phyloP scores from a whole-genome alignment of 1,139 yeast genomes.

The Taphrina communis region DNA sequence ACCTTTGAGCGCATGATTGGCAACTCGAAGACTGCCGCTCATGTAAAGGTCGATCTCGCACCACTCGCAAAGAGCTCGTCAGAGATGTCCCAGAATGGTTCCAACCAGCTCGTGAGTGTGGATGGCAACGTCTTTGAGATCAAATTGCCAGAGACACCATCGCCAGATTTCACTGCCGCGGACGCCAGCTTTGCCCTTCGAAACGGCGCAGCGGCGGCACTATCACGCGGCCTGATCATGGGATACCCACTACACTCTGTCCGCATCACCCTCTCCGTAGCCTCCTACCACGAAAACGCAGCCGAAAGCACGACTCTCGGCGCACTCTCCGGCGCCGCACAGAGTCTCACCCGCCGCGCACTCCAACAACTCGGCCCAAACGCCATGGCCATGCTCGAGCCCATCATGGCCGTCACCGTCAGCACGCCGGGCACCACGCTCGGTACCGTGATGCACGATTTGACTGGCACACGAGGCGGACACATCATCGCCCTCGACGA shows the following conservation, averaged over 20 bases:
- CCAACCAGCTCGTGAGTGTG: not conserved
- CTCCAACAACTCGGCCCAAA: slow-evolving; percentile 49
- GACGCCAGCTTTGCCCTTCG: slow-evolving; percentile 50
- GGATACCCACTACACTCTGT: slow-evolving; percentile 71
- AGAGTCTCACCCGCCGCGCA: slow-evolving; percentile 57
- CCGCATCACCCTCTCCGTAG: slow-evolving; percentile 59
- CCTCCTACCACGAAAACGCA: slow-evolving; percentile 53
- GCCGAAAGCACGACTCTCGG: slow-evolving; percentile 49
- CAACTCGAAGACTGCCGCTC: slow-evolving; percentile 2
- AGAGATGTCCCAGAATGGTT: not conserved
- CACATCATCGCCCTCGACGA: slow-evolving; percentile 58
- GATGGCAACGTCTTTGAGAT: slow-evolving; percentile 30
- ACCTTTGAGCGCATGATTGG: slow-evolving; percentile 17
- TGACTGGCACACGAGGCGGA: slow-evolving; percentile 73
- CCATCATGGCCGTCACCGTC: slow-evolving; percentile 80
- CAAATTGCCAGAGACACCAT: slow-evolving; percentile 8
- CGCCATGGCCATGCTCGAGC: slow-evolving; percentile 71
- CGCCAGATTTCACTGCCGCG: slow-evolving; percentile 10
- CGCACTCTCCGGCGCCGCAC: slow-evolving; percentile 56
- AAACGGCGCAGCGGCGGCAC: slow-evolving; percentile 63
- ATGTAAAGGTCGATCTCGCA: not conserved
- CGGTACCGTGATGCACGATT: slow-evolving; percentile 85
- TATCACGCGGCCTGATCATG: slow-evolving; percentile 74
- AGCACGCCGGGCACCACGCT: slow-evolving; percentile 71
- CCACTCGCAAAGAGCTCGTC: not conserved